Conservation (phyloP, 805 yeast genomes). For the Myxozyma geophila region DNA sequence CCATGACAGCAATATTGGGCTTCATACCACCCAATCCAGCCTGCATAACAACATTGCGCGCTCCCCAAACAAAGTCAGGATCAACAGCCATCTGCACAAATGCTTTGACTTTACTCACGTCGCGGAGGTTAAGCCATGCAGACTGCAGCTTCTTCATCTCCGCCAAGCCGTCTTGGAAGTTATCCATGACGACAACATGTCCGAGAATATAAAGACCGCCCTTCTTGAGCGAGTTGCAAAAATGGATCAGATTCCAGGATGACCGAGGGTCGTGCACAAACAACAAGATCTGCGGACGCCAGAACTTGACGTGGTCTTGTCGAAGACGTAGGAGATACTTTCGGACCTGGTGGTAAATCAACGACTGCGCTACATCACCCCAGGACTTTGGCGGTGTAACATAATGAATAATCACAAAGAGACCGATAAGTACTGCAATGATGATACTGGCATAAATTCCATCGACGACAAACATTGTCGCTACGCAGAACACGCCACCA, state of each 20-base stretch:
- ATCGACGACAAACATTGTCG: constrained; percentile 94
- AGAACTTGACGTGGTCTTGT: constrained; percentile 93
- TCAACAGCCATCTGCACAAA: constrained; percentile 92
- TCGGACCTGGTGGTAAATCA: constrained; percentile 95
- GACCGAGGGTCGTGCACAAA: constrained; percentile 91
- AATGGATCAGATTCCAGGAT: constrained; percentile 86
- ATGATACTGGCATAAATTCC: constrained; percentile 84
- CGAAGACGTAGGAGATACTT: constrained; percentile 81
- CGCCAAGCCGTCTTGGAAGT: constrained; percentile 64
- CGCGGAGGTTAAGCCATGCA: constrained; percentile 86
- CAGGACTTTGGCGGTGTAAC: constrained; percentile 93
- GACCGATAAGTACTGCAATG: constrained; percentile 62
- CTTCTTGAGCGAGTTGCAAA: constrained; percentile 92
- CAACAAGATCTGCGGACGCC: constrained; percentile 94
- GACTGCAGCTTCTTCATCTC: constrained; percentile 73
- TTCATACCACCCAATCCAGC: constrained; percentile 99
- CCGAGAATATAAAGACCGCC: constrained; percentile 94
- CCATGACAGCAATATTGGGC: constrained; percentile 92
- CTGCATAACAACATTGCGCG: constrained; percentile 85
- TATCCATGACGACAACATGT: constrained; percentile 75
- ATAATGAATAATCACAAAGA: constrained; percentile 83
- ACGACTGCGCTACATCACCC: constrained; percentile 97
- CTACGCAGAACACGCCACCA: constrained; percentile 71
- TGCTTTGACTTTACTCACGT: constrained; percentile 78
- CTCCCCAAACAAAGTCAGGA: constrained; percentile 91